phyloP scores from a whole-genome alignment of 78 protist species.

The Chrysochromulina tobinii region DNA sequence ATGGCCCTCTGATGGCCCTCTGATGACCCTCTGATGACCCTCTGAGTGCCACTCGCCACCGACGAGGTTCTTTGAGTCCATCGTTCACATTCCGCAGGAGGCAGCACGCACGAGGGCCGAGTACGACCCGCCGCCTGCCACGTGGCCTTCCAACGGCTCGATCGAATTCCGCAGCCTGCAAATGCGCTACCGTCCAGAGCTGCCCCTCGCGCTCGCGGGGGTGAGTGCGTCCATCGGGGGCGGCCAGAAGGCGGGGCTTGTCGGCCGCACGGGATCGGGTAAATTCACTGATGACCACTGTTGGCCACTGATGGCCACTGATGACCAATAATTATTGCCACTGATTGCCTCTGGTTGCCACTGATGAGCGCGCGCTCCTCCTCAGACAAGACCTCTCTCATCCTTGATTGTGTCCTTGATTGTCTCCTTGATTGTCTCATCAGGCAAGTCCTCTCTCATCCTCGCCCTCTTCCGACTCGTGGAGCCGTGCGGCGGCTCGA shows the following conservation, averaged over 20 bases:
- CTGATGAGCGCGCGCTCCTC: too few relatives aligned
- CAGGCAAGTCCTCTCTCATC: conserved; percentile 32
- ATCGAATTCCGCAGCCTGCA: not conserved
- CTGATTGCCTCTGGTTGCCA: too few relatives aligned
- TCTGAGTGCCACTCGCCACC: too few relatives aligned
- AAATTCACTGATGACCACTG: too few relatives aligned
- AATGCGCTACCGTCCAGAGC: conserved; percentile 54
- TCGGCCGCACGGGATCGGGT: conserved; percentile 57
- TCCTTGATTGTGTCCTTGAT: too few relatives aligned
- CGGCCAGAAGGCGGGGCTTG: conserved; percentile 45
- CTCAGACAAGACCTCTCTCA: too few relatives aligned
- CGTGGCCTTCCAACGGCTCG: conserved; percentile 37
- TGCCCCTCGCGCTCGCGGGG: conserved; percentile 12
- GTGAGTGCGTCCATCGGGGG: not conserved
- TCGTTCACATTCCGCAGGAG: not conserved
- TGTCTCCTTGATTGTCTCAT: too few relatives aligned
- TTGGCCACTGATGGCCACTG: too few relatives aligned
- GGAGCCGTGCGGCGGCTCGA: conserved; percentile 22
- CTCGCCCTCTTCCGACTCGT: conserved; percentile 39
- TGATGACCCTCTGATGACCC: too few relatives aligned
- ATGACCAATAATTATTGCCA: too few relatives aligned
- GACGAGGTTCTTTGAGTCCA: too few relatives aligned
- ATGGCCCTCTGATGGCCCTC: too few relatives aligned
- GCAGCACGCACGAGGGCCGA: not conserved
- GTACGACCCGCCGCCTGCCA: not conserved